A percentile compares a stretch with the other conserved stretches of the same genome.
phyloP scores from a whole-genome alignment of 2,329 filamentous ascomycete species.

The Alternaria tenuissima region DNA sequence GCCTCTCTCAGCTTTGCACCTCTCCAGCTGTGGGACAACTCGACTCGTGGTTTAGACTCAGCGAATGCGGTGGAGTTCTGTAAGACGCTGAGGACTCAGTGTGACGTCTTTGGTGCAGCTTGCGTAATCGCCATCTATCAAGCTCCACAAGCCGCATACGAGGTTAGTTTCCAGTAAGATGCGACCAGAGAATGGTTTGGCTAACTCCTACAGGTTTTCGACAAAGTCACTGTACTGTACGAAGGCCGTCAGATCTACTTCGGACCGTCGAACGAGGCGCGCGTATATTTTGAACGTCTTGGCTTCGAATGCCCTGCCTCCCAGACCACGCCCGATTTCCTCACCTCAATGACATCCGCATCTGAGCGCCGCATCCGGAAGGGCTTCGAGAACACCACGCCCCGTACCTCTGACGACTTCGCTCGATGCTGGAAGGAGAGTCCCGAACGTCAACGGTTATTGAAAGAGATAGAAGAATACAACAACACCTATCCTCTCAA shows the following conservation, averaged over 20 bases:
- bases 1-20: conserved; percentile 56
- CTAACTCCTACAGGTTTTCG: conserved; percentile 17
- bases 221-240: conserved; percentile 51
- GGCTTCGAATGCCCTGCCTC: conserved; percentile 65
- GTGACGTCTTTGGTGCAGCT: conserved; percentile 61
- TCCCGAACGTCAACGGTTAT: conserved; percentile 49
- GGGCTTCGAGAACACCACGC: conserved; percentile 53
- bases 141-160: conserved; percentile 70
- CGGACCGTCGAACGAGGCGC: conserved; percentile 67
- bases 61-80: conserved; percentile 75
- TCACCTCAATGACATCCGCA: conserved; percentile 71
- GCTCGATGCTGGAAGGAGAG: conserved; percentile 62
- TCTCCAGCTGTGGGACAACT: conserved; percentile 76
- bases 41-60: conserved; percentile 72
- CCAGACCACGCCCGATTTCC: conserved; percentile 74
- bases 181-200: background rate
- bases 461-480: conserved; percentile 53
- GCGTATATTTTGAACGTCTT: conserved; percentile 69
- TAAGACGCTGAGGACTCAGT: conserved; percentile 63
- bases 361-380: conserved; percentile 38
- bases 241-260: conserved; percentile 75
- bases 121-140: conserved; percentile 36
- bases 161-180: conserved; percentile 52
- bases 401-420: conserved; percentile 48
- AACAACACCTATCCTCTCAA: conserved; percentile 55